Percentiles rank a stretch among this genome's conserved stretches.
Conservation (phyloP, 331 rosid genomes). For the Acacia pycnantha region DNA sequence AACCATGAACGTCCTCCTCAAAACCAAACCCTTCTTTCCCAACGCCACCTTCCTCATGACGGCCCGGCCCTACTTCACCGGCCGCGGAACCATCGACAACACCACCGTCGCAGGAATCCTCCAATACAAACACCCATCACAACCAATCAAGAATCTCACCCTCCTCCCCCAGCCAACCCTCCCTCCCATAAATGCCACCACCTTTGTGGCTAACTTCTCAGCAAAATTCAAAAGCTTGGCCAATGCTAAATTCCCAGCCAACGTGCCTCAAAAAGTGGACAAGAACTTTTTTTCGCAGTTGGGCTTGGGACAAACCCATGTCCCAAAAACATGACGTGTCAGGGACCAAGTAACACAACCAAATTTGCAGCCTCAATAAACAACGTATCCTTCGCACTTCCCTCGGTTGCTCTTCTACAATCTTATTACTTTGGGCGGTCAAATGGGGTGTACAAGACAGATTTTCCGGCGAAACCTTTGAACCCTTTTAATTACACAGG, state of each 20-base stretch:
- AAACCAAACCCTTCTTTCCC: conserved; percentile 53
- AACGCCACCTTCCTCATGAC: conserved; percentile 65
- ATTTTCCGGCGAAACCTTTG: conserved; percentile 61
- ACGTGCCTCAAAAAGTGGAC: conserved; percentile 61
- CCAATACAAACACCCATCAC: conserved; percentile 45
- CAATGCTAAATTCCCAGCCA: conserved; percentile 54
- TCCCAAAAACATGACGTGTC: conserved; percentile 70
- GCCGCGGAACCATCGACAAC: conserved; percentile 65
- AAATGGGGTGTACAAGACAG: conserved; percentile 54
- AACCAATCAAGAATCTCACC: conserved; percentile 22
- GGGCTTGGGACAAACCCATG: conserved; percentile 82
- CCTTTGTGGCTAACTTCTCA: conserved; percentile 52
- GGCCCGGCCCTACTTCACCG: conserved; percentile 64
- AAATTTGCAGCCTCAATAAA: conserved; percentile 68
- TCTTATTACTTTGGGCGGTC: conserved; percentile 47
- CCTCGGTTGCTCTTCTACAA: conserved; percentile 60
- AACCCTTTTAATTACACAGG: conserved; percentile 74
- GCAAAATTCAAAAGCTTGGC: conserved; percentile 53
- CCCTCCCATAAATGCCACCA: conserved; percentile 71
- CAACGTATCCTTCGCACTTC: conserved; percentile 74
- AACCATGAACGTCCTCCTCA: conserved; percentile 70
- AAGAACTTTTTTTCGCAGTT: conserved; percentile 53
- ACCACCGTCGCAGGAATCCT: conserved; percentile 70
- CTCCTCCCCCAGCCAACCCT: conserved; percentile 46
- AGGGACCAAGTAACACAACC: conserved; percentile 69